Base-by-base conservation (phyloP, 805 yeast species). In the Yamadazyma scolyti region DNA sequence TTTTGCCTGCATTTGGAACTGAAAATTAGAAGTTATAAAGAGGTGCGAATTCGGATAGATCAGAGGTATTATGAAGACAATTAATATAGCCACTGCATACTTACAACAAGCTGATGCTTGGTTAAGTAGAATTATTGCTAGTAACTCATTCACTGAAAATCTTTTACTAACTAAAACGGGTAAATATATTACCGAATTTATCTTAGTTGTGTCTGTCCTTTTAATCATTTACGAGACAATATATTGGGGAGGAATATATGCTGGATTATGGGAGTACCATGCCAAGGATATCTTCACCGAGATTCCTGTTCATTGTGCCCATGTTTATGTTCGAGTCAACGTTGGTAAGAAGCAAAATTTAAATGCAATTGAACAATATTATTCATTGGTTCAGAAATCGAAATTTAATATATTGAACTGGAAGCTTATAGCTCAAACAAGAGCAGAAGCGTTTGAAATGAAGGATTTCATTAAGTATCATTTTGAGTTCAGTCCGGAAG, bases 401-500 rank as follows among this genome's bases (percentile, higher is more conserved):
- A 49, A 50, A 18, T 56, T 40, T 33, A 57, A 52, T 30, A 26
- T 58, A 3, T 39, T 44, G 33, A 43, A 39, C 29, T 52, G 52
- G 54, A 48, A 39, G 28, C 40, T 31, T 17, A 32, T 49, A 25
- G 39, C 46, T 14, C 32, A 46, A 12, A 13, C 41, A 13, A 44
- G 49, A 10, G 19, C 30, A 11, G 35, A 37, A 3, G 30, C 52
- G 4, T 56, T 58, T 34, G 37, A 41, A 8, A 31, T 46, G 30
- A 34, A 44, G n/a, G 30, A 42, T 19, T 54, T 33, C 32, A 48
- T 82, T 19, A 63, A 61, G 16, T 84, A 79, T 50, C 83, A 82
- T 52, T 68, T 82, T 43, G 94, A 84, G 50, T 85, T 85, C 54
- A 75, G 84, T 18, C 93, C 94, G 0, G 89, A 81, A 44, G 95